Evolutionary conservation across 192 early-diverging fungal genomes (phyloP).

Genomic region (Polychytrium aggregatum): DNA sequence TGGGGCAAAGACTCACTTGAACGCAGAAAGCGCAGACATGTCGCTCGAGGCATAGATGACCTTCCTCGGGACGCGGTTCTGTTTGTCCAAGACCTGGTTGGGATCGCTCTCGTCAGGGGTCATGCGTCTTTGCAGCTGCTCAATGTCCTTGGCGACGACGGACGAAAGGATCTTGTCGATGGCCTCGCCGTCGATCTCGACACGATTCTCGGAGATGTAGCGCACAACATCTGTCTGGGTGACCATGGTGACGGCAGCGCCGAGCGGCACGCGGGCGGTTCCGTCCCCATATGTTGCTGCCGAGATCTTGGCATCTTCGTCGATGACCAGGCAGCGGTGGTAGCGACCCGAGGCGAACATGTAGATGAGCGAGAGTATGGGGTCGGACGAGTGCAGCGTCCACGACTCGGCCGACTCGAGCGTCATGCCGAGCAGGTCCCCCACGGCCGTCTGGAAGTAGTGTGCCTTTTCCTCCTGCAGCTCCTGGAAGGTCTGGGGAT

Average conservation of each 20-base stretch:
- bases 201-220: too few species aligned
- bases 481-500: too few species aligned
- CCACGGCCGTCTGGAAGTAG: slow-evolving; percentile 29
- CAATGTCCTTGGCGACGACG: background rate
- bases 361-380: slow-evolving; percentile 21
- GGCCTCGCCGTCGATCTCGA: background rate
- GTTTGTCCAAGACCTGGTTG: too few species aligned
- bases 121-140: too few species aligned
- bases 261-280: slow-evolving; percentile 5
- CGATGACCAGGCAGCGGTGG: slow-evolving; percentile 33
- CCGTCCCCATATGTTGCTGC: slow-evolving; percentile 4
- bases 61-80: too few species aligned
- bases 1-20: too few species aligned
- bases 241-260: slow-evolving; percentile 16
- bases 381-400: slow-evolving; percentile 23
- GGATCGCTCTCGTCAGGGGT: too few species aligned
- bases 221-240: too few species aligned
- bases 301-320: slow-evolving; percentile 14
- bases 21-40: slow-evolving; percentile 25
- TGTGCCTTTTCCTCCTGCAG: slow-evolving; percentile 12
- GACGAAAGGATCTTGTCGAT: background rate
- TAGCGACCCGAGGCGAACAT: slow-evolving; percentile 18
- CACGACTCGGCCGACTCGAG: slow-evolving; percentile 21
- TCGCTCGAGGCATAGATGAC: slow-evolving; percentile 22
- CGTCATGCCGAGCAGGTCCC: slow-evolving; percentile 17